These are phyloP conservation scores for Chlorella vulgaris DNA, from an alignment of 139 green algal species.

Conservation along the genomic window DNA sequence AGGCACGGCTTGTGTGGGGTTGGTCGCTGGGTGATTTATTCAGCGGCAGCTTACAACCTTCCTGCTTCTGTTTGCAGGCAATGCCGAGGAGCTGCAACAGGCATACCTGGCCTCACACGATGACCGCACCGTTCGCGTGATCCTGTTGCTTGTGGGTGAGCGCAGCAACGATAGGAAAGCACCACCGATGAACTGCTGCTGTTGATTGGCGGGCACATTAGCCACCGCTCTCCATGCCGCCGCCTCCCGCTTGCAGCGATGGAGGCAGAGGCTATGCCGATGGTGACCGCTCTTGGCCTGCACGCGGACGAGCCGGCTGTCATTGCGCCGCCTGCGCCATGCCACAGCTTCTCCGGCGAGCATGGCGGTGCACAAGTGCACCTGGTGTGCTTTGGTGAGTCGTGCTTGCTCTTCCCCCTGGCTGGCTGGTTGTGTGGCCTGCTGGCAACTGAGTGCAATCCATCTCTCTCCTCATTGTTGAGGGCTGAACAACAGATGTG, in stretches of 20 bases:
- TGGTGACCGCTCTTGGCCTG: slow-evolving; percentile 76
- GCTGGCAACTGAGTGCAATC: too few relatives aligned
- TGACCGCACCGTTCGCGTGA: slow-evolving; percentile 21
- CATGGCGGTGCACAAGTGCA: slow-evolving; percentile 63
- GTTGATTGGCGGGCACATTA: too few relatives aligned
- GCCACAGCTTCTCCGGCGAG: slow-evolving; percentile 68
- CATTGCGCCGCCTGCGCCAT: slow-evolving; percentile 68
- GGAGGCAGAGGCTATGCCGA: slow-evolving; percentile 84
- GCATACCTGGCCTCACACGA: slow-evolving; percentile 13
- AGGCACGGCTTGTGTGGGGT: neutral
- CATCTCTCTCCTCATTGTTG: too few relatives aligned
- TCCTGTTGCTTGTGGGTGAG: slow-evolving; percentile 43
- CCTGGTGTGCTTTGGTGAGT: slow-evolving; percentile 78
- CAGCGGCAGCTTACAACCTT: neutral
- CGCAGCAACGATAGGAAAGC: neutral
- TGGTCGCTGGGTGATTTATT: too few relatives aligned
- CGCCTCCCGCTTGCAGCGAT: too few relatives aligned
- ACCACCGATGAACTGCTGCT: too few relatives aligned
- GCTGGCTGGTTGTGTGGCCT: neutral
- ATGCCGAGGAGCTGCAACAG: neutral
- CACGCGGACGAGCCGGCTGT: slow-evolving; percentile 56
- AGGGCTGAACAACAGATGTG: too few relatives aligned
- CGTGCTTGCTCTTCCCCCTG: neutral
- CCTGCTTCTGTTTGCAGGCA: neutral
- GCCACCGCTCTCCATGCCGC: too few relatives aligned